Evolutionary conservation across 192 early-diverging fungal genomes (phyloP), one percentile per base, ranked within the genome.

Genomic region (Linnemannia schmuckeri): DNA sequence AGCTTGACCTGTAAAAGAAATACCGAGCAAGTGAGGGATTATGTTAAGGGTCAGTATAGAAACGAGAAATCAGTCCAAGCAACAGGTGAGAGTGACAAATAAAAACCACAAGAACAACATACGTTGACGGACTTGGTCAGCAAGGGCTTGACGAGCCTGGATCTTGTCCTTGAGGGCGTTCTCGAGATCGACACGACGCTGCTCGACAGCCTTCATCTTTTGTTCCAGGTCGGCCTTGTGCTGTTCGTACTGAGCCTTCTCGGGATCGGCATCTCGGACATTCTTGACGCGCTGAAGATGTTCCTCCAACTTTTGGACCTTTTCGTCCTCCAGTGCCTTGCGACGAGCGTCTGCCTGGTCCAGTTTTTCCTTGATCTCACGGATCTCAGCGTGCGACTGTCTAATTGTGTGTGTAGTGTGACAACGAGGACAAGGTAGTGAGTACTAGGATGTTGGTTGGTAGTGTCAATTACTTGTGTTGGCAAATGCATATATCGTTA

Each of bases 91-190:
- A 24, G 7, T 6, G 15, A 68, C n/a, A 68, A 27, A 5, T n/a
- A 12, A 22, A 27, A 7, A 18, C 0, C 1, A 70, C 1, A 0
- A 15, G 44, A 46, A 46, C 0, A 46, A 47, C 70, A 37, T 87
- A 87, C 85, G 85, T 61, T 81, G 85, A 38, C 85, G 85, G 40
- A 87, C 85, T 87, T 87, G 85, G 3, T 87, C 85, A 17, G 85
- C 85, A 5, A 78, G 61, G 6, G 42, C 54, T 70, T 78, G 85
- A 10, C 79, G 70, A 37, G 79, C 85, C 37, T 78, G 85, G 52
- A 87, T 87, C 72, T 81, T 87, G 22, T 87, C 85, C 66, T 87
- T 87, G n/a, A 87, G 52, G 9, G 75, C 49, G 24, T 72, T 78
- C 54, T 87, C 85, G 22, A 87, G 76, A 68, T 87, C 79, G 12